Percentiles rank a stretch among this genome's conserved stretches.
These are phyloP conservation scores for Lipomyces orientalis DNA, from an alignment of 805 yeast species.

Conservation along the genomic window DNA sequence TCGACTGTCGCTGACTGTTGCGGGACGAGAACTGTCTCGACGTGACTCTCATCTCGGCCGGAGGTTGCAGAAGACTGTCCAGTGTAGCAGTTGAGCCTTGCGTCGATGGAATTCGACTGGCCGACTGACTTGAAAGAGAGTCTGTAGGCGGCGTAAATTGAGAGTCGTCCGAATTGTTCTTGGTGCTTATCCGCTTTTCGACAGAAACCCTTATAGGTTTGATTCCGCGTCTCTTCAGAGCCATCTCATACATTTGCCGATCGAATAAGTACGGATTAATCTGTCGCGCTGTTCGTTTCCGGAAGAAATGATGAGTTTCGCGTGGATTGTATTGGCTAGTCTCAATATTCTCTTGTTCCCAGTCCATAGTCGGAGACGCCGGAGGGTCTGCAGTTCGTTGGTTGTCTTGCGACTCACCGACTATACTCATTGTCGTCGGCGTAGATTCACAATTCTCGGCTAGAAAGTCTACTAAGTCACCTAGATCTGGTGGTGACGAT, in stretches of 20 bases:
- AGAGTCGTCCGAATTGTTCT: conserved; percentile 15
- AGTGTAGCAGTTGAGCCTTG: not conserved
- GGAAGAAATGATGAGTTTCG: conserved; percentile 18
- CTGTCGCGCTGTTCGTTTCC: conserved; percentile 39
- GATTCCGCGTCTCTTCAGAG: conserved; percentile 35
- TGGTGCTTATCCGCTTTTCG: conserved; percentile 21
- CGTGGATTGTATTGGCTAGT: not conserved
- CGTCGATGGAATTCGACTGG: not conserved
- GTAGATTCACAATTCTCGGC: not conserved
- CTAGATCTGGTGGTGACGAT: not conserved
- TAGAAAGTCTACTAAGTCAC: not conserved
- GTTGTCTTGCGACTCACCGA: not conserved
- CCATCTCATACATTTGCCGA: conserved; percentile 35
- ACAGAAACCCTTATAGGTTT: conserved; percentile 33
- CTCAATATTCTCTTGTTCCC: conserved; percentile 1
- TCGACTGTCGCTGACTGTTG: not conserved
- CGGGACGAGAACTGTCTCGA: not conserved
- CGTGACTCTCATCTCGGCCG: not conserved
- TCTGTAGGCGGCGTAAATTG: conserved; percentile 20
- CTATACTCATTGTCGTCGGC: not conserved
- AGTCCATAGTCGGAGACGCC: not conserved
- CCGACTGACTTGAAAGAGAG: conserved; percentile 6
- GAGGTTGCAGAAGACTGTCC: not conserved
- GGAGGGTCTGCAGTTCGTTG: not conserved
- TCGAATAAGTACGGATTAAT: conserved; percentile 38